Evolutionary conservation across 768 basidiomycete species (phyloP).

Genomic region (Amanita muscaria): DNA sequence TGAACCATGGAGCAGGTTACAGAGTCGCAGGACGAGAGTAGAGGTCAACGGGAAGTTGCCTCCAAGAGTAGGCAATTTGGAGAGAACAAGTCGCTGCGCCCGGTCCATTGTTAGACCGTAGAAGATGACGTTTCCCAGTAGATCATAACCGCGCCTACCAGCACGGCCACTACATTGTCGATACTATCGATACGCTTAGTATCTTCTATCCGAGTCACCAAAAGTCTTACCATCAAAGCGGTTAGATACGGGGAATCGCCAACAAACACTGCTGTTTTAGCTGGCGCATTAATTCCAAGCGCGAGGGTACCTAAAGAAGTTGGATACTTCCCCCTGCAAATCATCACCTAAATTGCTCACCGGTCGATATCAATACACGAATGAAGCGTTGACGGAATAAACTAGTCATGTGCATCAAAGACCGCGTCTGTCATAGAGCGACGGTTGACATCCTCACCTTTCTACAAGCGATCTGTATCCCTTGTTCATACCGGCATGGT

Average conservation of each 20-base stretch:
- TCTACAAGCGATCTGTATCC: conserved; percentile 21
- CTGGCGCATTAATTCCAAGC: conserved; percentile 68
- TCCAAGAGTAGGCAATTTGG: conserved; percentile 50
- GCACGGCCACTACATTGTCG: conserved; percentile 70
- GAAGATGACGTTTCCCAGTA: conserved; percentile 65
- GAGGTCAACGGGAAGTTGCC: conserved; percentile 61
- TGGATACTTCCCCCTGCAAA: not conserved
- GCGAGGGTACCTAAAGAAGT: conserved; percentile 56
- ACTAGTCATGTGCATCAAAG: conserved; percentile 19
- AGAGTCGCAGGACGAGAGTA: conserved; percentile 54
- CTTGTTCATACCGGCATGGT: conserved; percentile 65
- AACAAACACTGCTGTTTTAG: conserved; percentile 56
- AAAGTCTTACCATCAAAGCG: conserved; percentile 42
- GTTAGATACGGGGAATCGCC: conserved; percentile 55
- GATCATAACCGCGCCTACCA: conserved; percentile 63
- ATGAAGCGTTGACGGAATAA: conserved; percentile 56
- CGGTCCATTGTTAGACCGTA: conserved; percentile 58
- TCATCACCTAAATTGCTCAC: conserved; percentile 17
- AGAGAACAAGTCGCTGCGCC: conserved; percentile 54
- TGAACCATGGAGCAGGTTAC: conserved; percentile 60
- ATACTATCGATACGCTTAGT: conserved; percentile 31
- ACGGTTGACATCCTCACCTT: conserved; percentile 40
- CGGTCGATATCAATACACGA: conserved; percentile 60
- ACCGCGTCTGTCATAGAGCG: conserved; percentile 12
- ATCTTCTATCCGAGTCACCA: not conserved